Evolutionary conservation across 139 green algal genomes (phyloP).

Genomic region (Micractinium sp.): DNA sequence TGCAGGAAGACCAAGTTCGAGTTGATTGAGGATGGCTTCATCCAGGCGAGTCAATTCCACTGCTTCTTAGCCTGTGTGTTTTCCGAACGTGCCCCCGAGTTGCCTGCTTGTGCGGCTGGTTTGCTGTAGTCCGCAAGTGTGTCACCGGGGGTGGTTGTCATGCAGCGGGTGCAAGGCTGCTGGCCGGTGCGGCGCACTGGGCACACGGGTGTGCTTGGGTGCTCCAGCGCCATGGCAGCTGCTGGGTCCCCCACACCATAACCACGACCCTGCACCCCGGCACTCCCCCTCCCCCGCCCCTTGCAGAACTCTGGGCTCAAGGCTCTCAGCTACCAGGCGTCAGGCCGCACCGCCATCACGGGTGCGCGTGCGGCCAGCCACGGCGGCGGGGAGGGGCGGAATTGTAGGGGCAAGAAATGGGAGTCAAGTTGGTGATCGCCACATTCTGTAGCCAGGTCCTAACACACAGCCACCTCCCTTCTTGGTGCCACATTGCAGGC

Average conservation of each 20-base stretch:
- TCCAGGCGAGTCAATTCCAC: background rate
- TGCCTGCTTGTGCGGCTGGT: too few relatives aligned
- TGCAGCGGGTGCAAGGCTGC: background rate
- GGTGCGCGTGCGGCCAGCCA: background rate
- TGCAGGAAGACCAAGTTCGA: conserved; percentile 52
- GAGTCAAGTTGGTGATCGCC: too few relatives aligned
- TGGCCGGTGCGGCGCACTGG: background rate
- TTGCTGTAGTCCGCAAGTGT: too few relatives aligned
- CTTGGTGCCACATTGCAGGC: too few relatives aligned
- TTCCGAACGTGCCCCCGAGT: too few relatives aligned
- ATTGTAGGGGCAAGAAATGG: background rate
- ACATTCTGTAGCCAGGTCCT: too few relatives aligned
- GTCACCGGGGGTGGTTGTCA: background rate
- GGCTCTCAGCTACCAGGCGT: conserved; percentile 35
- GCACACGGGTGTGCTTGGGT: background rate
- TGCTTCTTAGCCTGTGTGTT: background rate
- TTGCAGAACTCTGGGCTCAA: conserved; percentile 29
- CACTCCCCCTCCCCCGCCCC: background rate
- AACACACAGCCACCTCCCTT: too few relatives aligned
- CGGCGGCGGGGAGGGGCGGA: background rate
- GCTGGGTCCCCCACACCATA: background rate
- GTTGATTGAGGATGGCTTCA: conserved; percentile 40
- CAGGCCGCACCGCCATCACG: conserved; percentile 18
- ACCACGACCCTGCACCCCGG: background rate
- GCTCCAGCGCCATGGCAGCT: background rate